phyloP scores from a whole-genome alignment of 306 rosid species.

The Vachellia pachyceras region DNA sequence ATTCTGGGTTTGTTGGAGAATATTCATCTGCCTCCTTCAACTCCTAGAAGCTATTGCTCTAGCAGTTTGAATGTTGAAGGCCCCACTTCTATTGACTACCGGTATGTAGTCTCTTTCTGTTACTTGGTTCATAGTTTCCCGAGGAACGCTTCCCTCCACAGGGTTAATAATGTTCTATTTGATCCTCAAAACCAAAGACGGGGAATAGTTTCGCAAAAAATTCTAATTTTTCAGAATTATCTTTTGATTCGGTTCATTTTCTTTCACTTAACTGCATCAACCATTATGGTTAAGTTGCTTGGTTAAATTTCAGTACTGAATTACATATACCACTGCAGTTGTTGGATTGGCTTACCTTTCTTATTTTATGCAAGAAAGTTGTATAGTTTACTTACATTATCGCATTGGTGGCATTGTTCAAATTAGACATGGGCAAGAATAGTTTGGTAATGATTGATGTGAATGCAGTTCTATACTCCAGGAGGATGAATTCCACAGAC shows the following conservation, averaged over 20 bases:
- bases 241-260: not conserved
- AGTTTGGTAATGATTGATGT: slow-evolving; percentile 54
- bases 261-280: not conserved
- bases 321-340: not conserved
- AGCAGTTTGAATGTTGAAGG: slow-evolving; percentile 52
- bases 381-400: not conserved
- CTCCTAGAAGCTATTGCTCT: slow-evolving; percentile 62
- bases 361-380: not conserved
- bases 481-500: slow-evolving; percentile 78
- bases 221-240: not conserved
- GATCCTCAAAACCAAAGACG: not conserved
- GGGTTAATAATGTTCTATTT: not conserved
- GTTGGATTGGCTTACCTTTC: not conserved
- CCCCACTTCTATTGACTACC: slow-evolving; percentile 76
- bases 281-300: not conserved
- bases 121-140: slow-evolving; percentile 3
- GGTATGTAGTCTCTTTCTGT: slow-evolving; percentile 44
- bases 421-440: slow-evolving; percentile 14
- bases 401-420: not conserved
- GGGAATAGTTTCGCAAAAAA: not conserved
- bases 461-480: slow-evolving; percentile 71
- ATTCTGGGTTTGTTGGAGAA: not conserved
- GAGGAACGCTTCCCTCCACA: not conserved
- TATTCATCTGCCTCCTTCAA: slow-evolving; percentile 7
- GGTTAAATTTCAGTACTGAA: not conserved